Evolutionary conservation across 2,329 filamentous ascomycete species (phyloP), one percentile per base, ranked within the genome.

Genomic region (Fusarium longipes): DNA sequence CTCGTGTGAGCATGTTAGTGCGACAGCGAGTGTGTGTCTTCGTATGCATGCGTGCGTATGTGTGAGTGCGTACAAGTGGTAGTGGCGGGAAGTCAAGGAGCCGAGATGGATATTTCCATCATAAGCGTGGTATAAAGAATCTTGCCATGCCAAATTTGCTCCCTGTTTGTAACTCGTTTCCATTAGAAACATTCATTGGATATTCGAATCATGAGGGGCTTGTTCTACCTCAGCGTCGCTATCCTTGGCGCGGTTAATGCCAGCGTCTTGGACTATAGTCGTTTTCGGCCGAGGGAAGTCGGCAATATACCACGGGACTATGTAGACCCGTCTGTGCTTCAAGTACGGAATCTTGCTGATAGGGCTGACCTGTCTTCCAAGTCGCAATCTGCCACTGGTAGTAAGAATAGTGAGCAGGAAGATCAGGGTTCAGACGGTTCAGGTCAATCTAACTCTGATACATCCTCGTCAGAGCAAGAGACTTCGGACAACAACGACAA

Each of bases 201-300:
- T n/a, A n/a, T 30, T 11, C 20, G 6, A 27, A 67, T 38, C 12
- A 67, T 67, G 64, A 63, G 40, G 50, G 49, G 63, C 49, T 64
- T 67, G 27, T 43, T 67, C 36, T 18, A 67, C 29, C 45, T 67
- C 44, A 22, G 52, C 15, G 52, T 54, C 22, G 64, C 59, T 9
- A 43, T 52, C 10, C 29, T 63, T 8, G 33, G 63, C 58, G 36
- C 39, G 53, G 58, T 49, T 11, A 67, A 64, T 29, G 64, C 64
- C 43, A 45, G 44, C 2, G 64, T 57, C 15, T 24, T 67, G 8
- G 39, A 25, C 30, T 36, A 54, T 30, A 32, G 32, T 12, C 35
- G 36, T 8, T 33, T 29, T 1, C 2, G 18, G 38, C 33, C 38
- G n/a, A 32, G 44, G 18, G 35, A 49, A 3, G 11, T 33, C 8